These are phyloP conservation scores for Kuraishia molischiana DNA, from an alignment of 805 yeast genomes.

Conservation along the genomic window DNA sequence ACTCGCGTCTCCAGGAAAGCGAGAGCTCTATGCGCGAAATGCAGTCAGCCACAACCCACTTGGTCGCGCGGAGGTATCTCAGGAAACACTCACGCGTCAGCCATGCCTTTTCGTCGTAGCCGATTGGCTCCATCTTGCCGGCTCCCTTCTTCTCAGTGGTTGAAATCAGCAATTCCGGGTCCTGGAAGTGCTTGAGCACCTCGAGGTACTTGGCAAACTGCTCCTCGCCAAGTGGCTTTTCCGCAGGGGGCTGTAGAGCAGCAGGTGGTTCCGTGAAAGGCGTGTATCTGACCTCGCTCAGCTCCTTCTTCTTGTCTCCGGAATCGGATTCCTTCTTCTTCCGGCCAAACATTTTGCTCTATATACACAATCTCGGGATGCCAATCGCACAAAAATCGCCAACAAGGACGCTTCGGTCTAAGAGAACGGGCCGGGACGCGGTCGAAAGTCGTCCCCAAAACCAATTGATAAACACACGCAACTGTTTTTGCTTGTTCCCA, in stretches of 20 bases:
- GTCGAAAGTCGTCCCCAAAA: no score
- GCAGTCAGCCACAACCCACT: slow-evolving; percentile 72
- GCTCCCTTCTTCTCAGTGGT: slow-evolving; percentile 30
- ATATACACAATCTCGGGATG: no score
- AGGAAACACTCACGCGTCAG: slow-evolving; percentile 83
- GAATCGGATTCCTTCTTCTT: slow-evolving; percentile 2
- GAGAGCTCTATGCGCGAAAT: slow-evolving; percentile 68
- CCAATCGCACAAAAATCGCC: no score
- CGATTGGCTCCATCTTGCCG: slow-evolving; percentile 24
- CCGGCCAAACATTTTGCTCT: slow-evolving; percentile 3
- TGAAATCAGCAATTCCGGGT: slow-evolving; percentile 40
- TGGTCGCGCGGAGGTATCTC: slow-evolving; percentile 88
- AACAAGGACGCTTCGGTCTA: no score
- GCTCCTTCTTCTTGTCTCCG: background rate
- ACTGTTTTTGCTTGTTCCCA: no score
- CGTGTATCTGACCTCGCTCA: slow-evolving; percentile 4
- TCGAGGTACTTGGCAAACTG: slow-evolving; percentile 51
- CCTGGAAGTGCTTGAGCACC: slow-evolving; percentile 55
- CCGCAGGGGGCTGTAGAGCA: slow-evolving; percentile 37
- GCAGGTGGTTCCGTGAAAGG: slow-evolving; percentile 55
- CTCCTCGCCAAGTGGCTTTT: slow-evolving; percentile 32
- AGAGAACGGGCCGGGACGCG: no score
- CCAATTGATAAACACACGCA: no score
- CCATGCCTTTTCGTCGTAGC: slow-evolving; percentile 75
- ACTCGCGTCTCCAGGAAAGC: slow-evolving; percentile 88